These are phyloP conservation scores for Colletotrichum liaoningense DNA, from an alignment of 2,329 filamentous ascomycete species.

Conservation along the genomic window DNA sequence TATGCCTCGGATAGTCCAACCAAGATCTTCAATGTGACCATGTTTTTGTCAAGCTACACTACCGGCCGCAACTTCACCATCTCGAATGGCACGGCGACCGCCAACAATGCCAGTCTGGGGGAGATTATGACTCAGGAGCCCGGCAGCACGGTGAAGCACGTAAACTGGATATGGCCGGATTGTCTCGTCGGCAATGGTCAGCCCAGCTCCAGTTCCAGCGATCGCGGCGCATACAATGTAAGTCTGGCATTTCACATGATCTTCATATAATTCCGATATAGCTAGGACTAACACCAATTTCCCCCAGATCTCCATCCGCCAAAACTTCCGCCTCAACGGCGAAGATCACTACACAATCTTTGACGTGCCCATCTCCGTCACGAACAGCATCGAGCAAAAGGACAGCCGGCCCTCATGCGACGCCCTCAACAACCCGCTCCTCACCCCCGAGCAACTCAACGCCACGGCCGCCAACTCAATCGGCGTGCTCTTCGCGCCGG, in stretches of 20 bases:
- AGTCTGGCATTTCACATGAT: slow-evolving; percentile 27
- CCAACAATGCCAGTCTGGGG: slow-evolving; percentile 65
- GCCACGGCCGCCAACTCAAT: slow-evolving; percentile 54
- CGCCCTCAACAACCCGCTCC: slow-evolving; percentile 61
- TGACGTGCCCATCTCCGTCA: slow-evolving; percentile 75
- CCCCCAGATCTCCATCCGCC: slow-evolving; percentile 72
- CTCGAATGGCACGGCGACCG: slow-evolving; percentile 68
- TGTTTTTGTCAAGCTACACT: slow-evolving; percentile 75
- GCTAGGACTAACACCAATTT: slow-evolving; percentile 4
- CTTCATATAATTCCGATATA: not conserved
- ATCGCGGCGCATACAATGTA: slow-evolving; percentile 73
- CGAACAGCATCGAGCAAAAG: slow-evolving; percentile 67
- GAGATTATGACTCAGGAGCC: slow-evolving; percentile 73
- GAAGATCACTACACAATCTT: slow-evolving; percentile 76
- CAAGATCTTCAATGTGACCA: slow-evolving; percentile 71
- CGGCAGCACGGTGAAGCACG: slow-evolving; percentile 78
- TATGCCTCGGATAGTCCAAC: slow-evolving; percentile 65
- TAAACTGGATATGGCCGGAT: slow-evolving; percentile 78
- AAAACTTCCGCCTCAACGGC: slow-evolving; percentile 75
- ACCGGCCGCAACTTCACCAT: slow-evolving; percentile 76
- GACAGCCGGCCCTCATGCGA: slow-evolving; percentile 61
- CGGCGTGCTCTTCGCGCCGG: slow-evolving; percentile 63
- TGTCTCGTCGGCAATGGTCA: slow-evolving; percentile 73
- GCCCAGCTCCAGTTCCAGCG: slow-evolving; percentile 56
- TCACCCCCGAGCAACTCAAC: slow-evolving; percentile 58